Base-by-base conservation (phyloP, 164 flowering plant genomes). In the Protea cynaroides region DNA sequence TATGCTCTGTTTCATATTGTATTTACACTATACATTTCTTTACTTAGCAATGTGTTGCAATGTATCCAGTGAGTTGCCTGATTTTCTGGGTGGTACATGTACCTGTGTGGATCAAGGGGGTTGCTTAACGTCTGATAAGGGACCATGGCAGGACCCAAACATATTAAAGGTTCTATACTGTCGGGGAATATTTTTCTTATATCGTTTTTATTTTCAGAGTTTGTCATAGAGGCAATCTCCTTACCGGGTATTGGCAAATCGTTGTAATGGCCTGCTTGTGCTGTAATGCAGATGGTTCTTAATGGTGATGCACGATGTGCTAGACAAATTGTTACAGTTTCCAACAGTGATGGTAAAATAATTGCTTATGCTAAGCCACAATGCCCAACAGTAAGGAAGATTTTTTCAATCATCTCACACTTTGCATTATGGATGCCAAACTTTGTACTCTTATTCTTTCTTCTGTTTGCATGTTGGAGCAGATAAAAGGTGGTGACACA, bases 401-500 rank as follows among this genome's bases (percentile, higher is more conserved):
- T 29, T 29, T 29, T 25, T 25, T 14, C 10, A 44, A 14, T 49
- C 47, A 24, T 36, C 40, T 55, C 49, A 40, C 46, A 40, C 13
- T 40, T 12, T 40, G 10, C 46, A 8, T 40, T 40, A 12, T 40
- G 46, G 46, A 40, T 8, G 13, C 46, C 46, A 40, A 4, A 10
- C 46, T 40, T 40, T 8, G 5, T 29, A 29, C 34, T 29, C 34
- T 29, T 3, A 29, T 29, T 29, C 34, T 29, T 29, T 5, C 34
- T 29, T 55, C 36, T 55, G 25, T 62, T 55, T 21, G 43, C 53
- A 44, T 67, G 13, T 63, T 74, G 37, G 36, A 52, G 58, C 86
- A 86, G 93, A 23, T 90, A 21, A 88, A 80, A 75, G 88, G 94
- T 38, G 87, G 98, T 78, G 97, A 90, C 66, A 83, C 89, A 66